Evolutionary conservation across 139 green algal genomes (phyloP), one percentile per base, ranked within the genome.

Genomic region (Picocystis salinarum): DNA sequence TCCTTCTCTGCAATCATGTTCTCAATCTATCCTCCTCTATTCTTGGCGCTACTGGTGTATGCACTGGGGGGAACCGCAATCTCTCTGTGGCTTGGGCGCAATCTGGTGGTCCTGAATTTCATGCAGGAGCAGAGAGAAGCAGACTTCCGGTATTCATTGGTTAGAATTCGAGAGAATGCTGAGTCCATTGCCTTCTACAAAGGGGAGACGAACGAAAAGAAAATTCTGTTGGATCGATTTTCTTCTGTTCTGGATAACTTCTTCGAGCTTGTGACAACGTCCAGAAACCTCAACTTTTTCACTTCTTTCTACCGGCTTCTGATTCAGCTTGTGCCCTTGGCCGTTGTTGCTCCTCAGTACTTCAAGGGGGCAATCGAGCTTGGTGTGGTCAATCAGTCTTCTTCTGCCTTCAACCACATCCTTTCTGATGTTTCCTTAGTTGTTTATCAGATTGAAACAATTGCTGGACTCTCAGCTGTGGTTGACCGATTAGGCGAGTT

Each of bases 321-420:
- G 33, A 94, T 95, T 41, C 62, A 79, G 57, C 70, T 97, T 22
- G 66, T 97, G 48, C 87, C 87, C 4, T 80, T 87, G 18, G 87
- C 85, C 4, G 87, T 97, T n/a, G 78, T 97, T 6, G n/a, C 23
- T 45, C 23, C 23, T 45, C 18, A 44, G 10, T 96, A 74, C 70
- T 96, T 96, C 66, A 44, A 61, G 17, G 82, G 84, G 29, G 75
- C 94, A 56, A 93, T 97, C 40, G 87, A 94, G 54, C 94, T 97
- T 73, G 87, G 87, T 7, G 87, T 96, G 18, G 82, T 96, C 70
- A 96, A 86, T 52, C 87, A 96, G 70, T 82, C 64, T 53, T 68
- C 73, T 12, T 79, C 63, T 2, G 86, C 87, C 1, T 97, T 97
- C 75, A 93, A 80, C 55, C 87, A 97, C 73, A 83, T 97, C 36